These are phyloP conservation scores for Solanum virginianum DNA, from an alignment of 257 asterid species.

Conservation along the genomic window DNA sequence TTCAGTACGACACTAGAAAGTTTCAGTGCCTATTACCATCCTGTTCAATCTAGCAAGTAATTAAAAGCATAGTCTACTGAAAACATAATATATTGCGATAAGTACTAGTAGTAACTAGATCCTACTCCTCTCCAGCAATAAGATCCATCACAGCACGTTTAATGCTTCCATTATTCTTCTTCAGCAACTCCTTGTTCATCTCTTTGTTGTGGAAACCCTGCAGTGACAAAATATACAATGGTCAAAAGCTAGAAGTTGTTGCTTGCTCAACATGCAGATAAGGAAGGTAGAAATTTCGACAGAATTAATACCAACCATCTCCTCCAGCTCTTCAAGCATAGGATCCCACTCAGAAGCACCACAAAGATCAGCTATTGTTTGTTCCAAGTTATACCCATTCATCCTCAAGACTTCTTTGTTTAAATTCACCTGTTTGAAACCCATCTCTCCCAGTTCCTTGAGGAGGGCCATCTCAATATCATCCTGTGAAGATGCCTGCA, in stretches of 20 bases:
- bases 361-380: slow-evolving; percentile 57
- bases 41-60: neutral
- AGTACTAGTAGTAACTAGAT: neutral
- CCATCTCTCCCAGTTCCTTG: slow-evolving; percentile 65
- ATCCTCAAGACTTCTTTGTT: slow-evolving; percentile 68
- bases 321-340: slow-evolving; percentile 60
- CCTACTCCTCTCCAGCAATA: slow-evolving; percentile 26
- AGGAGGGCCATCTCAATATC: slow-evolving; percentile 48
- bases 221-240: slow-evolving; percentile 2
- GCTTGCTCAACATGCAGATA: neutral
- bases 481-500: slow-evolving; percentile 12
- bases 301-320: slow-evolving; percentile 42
- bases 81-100: neutral
- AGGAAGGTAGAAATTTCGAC: neutral
- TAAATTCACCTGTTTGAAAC: slow-evolving; percentile 50
- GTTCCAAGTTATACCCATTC: slow-evolving; percentile 57
- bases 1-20: neutral
- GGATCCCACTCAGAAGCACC: slow-evolving; percentile 71
- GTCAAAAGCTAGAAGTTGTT: neutral
- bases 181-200: slow-evolving; percentile 43
- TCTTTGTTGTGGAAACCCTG: slow-evolving; percentile 63
- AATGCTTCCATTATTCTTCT: slow-evolving; percentile 77
- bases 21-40: neutral
- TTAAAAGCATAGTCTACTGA: neutral
- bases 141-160: slow-evolving; percentile 83